Evolutionary conservation across 164 flowering plant genomes (phyloP).

Genomic region (Magnolia kwangsiensis): DNA sequence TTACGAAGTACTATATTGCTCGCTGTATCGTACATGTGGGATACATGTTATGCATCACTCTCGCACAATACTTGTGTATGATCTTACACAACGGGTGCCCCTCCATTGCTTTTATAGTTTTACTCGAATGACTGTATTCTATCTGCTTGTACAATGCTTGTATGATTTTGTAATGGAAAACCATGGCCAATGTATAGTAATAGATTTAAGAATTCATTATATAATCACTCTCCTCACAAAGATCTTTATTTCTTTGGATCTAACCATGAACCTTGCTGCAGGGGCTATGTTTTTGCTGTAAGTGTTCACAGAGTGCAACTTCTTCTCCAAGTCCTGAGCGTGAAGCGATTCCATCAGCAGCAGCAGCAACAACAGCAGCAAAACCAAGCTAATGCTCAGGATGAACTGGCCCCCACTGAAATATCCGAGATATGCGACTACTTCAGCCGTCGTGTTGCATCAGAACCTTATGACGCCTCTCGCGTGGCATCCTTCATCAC

Average conservation of each 20-base stretch:
- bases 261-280: slow-evolving; percentile 25
- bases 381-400: slow-evolving; percentile 49
- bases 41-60: no score
- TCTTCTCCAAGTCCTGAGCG: slow-evolving; percentile 91
- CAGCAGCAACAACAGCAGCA: slow-evolving; percentile 84
- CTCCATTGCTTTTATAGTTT: no score
- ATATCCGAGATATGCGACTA: slow-evolving; percentile 93
- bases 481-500: slow-evolving; percentile 99
- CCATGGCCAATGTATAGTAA: background rate
- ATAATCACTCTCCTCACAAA: background rate
- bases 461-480: slow-evolving; percentile 98
- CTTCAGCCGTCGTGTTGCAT: slow-evolving; percentile 97
- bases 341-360: slow-evolving; percentile 87
- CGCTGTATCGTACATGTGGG: no score
- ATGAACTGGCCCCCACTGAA: slow-evolving; percentile 77
- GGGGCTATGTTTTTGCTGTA: slow-evolving; percentile 97
- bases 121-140: no score
- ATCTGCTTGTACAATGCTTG: no score
- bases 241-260: background rate
- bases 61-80: no score
- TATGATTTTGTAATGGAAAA: no score
- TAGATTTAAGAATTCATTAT: background rate
- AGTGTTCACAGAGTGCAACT: slow-evolving; percentile 98
- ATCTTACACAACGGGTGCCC: no score
- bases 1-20: no score